Evolutionary conservation across 495 filamentous ascomycete genomes (phyloP).

Genomic region (Penicillium goetzii): DNA sequence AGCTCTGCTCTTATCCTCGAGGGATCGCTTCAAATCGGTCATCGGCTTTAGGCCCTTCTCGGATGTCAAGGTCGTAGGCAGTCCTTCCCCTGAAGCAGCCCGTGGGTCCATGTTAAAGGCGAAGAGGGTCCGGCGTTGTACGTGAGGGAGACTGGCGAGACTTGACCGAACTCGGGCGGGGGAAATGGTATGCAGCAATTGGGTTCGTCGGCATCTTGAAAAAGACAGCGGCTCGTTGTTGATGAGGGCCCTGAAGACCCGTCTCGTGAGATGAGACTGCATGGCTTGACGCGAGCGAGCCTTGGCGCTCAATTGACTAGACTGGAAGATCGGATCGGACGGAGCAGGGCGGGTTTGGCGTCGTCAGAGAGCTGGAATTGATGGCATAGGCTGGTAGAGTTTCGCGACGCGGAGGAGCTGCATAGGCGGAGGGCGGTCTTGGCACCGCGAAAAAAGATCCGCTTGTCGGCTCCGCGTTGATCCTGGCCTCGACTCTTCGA

Average conservation of each 20-base stretch:
- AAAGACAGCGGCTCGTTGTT: slow-evolving; percentile 63
- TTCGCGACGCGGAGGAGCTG: slow-evolving; percentile 33
- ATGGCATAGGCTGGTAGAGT: slow-evolving; percentile 12
- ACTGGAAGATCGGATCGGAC: neutral
- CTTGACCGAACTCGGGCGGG: slow-evolving; percentile 30
- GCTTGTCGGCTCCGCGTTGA: slow-evolving; percentile 16
- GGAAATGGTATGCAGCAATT: slow-evolving; percentile 41
- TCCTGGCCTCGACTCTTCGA: slow-evolving; percentile 10
- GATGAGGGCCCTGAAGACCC: slow-evolving; percentile 71
- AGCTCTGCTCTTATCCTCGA: slow-evolving; percentile 48
- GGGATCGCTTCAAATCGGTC: slow-evolving; percentile 45
- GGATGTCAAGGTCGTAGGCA: slow-evolving; percentile 37
- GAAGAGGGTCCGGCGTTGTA: slow-evolving; percentile 41
- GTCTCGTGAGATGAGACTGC: slow-evolving; percentile 80
- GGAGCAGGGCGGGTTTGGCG: neutral
- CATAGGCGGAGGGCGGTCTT: slow-evolving; percentile 36
- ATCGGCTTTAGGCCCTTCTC: slow-evolving; percentile 49
- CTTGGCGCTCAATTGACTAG: neutral
- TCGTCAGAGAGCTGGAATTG: neutral
- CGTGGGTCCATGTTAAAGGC: slow-evolving; percentile 34
- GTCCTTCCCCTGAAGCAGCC: slow-evolving; percentile 22
- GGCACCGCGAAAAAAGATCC: slow-evolving; percentile 38
- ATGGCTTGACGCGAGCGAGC: slow-evolving; percentile 49
- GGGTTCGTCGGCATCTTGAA: slow-evolving; percentile 42
- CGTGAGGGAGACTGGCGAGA: slow-evolving; percentile 24